phyloP scores from a whole-genome alignment of 768 basidiomycete genomes.

The Kwoniella dendrophila region DNA sequence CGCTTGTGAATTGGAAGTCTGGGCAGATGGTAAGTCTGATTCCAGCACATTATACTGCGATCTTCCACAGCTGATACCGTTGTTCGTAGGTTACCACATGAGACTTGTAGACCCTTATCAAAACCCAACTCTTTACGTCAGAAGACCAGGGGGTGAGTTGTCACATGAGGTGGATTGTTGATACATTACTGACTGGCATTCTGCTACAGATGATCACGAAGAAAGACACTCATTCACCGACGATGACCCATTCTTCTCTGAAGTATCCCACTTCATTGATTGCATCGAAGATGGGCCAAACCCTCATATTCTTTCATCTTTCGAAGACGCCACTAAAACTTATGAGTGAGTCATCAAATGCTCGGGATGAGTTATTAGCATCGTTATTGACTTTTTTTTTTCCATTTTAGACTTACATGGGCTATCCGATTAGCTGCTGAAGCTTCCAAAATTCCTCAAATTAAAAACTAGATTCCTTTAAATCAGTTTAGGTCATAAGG shows the following conservation, averaged over 20 bases:
- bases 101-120: conserved; percentile 79
- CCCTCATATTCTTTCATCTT: conserved; percentile 76
- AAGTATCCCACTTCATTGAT: conserved; percentile 85
- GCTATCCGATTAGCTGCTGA: conserved; percentile 68
- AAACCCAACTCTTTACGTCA: conserved; percentile 80
- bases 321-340: conserved; percentile 81
- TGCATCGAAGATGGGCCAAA: conserved; percentile 83
- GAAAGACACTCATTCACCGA: conserved; percentile 51
- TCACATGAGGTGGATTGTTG: not conserved
- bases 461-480: too few relatives aligned
- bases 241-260: conserved; percentile 68
- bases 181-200: conserved; percentile 42
- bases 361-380: not conserved
- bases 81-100: conserved; percentile 71
- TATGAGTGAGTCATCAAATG: conserved; percentile 64
- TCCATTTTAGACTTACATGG: conserved; percentile 69
- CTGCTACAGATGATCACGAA: conserved; percentile 54
- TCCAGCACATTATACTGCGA: not conserved
- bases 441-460: conserved; percentile 39
- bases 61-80: conserved; percentile 58
- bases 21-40: conserved; percentile 70
- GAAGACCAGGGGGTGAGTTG: conserved; percentile 63
- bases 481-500: not conserved
- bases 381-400: not conserved
- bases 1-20: conserved; percentile 91